Evolutionary conservation across 768 basidiomycete genomes (phyloP).

Genomic region (Dioszegia hungarica): DNA sequence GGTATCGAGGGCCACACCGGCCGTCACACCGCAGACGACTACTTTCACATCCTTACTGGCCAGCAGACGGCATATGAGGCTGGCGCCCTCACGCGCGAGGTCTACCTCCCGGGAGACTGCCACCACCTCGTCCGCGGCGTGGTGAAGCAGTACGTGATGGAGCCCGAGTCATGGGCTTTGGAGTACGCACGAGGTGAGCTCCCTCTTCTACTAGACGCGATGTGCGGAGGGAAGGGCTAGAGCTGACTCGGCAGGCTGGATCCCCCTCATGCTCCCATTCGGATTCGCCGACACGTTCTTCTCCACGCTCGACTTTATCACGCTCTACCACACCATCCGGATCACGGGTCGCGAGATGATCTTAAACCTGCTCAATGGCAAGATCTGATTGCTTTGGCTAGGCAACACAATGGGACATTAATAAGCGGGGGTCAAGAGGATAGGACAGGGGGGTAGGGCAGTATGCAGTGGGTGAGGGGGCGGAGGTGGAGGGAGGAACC

Average conservation of each 20-base stretch:
- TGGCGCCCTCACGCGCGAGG: conserved; percentile 75
- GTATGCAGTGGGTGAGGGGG: no score
- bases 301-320: conserved; percentile 82
- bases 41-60: conserved; percentile 89
- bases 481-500: background rate
- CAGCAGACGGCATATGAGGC: conserved; percentile 91
- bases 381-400: conserved; percentile 60
- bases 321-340: conserved; percentile 69
- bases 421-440: background rate
- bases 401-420: background rate
- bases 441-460: background rate
- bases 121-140: conserved; percentile 76
- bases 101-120: conserved; percentile 74
- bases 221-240: no score
- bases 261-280: conserved; percentile 92
- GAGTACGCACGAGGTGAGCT: conserved; percentile 84
- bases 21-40: conserved; percentile 92
- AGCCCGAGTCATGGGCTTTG: conserved; percentile 88
- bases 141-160: conserved; percentile 97
- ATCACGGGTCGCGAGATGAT: conserved; percentile 80
- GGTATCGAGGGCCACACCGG: conserved; percentile 97
- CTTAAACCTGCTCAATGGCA: conserved; percentile 73
- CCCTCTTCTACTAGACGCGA: no score
- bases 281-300: conserved; percentile 78
- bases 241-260: no score